Evolutionary conservation across 2,329 filamentous ascomycete species (phyloP), one percentile per base, ranked within the genome.

Genomic region (Iodosphaeria phyllophila): DNA sequence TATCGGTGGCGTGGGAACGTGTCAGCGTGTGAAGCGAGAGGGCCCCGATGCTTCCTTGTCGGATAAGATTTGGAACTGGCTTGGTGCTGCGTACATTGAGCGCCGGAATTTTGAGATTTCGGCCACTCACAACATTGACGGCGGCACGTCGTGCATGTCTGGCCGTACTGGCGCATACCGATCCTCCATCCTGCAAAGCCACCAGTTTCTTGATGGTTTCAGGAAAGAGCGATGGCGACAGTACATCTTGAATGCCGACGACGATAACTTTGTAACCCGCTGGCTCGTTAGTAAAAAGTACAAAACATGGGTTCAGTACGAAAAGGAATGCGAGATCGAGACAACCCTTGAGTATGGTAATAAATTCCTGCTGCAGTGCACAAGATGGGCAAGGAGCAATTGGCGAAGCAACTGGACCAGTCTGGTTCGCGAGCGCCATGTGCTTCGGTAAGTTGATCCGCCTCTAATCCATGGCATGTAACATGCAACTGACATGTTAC

Each of bases 371-470:
- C 86, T 80, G 45, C 86, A 95, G 52, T 95, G 86, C 51, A 70
- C 86, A 23, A 69, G 86, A 23, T 95, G 86, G 86, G 83, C 89
- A 21, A 73, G 86, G 42, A 93, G 84, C 60, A 95, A 95, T 52
- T 95, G 86, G 86, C 67, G 86, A 44, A 92, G 83, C 58, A 95
- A 95, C 50, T 74, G 82, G 51, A 93, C 82, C 26, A 93, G 82
- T 49, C 62, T 93, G 43, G 64, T 86, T 35, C 68, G 69, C 34
- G 86, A 93, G 52, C 60, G 75, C 44, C 67, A 82, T 43, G 79
- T 93, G 42, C 82, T 78, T 71, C 72, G 55, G 84, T 92, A 64
- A 74, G 82, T 71, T 5, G 9, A 11, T 11, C 16, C 24, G n/a
- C 30, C 23, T 17, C 16, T n/a, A n/a, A n/a, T n/a, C n/a, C n/a